Evolutionary conservation across 192 early-diverging fungal genomes (phyloP).

Genomic region (Coemansia sp.): DNA sequence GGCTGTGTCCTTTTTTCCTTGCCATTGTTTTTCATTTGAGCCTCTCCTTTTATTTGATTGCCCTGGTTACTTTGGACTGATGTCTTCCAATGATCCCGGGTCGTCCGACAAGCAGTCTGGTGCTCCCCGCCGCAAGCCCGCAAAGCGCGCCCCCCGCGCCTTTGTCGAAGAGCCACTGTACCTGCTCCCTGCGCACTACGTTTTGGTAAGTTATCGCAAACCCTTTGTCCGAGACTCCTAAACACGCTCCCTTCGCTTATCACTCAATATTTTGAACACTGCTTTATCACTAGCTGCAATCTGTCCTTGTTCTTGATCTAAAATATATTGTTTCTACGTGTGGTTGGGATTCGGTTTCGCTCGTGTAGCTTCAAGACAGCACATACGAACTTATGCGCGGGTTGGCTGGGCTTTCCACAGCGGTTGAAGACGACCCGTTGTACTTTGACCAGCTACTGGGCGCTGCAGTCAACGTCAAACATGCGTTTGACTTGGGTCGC

Average conservation of each 20-base stretch:
- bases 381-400: constrained; percentile 51
- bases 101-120: constrained; percentile 3
- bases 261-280: not conserved
- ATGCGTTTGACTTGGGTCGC: constrained; percentile 53
- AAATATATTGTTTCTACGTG: too few species aligned
- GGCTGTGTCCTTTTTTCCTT: not conserved
- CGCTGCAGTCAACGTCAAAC: constrained; percentile 53
- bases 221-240: not conserved
- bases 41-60: constrained; percentile 13
- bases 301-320: not conserved
- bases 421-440: constrained; percentile 49
- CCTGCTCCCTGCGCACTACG: constrained; percentile 40
- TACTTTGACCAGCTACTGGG: constrained; percentile 56
- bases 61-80: not conserved
- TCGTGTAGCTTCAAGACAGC: constrained; percentile 50
- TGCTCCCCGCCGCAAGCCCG: constrained; percentile 36
- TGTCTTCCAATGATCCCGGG: constrained; percentile 16
- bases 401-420: constrained; percentile 35
- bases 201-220: constrained; percentile 35
- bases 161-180: constrained; percentile 56
- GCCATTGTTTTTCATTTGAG: constrained; percentile 9
- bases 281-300: constrained; percentile 9
- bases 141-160: constrained; percentile 35
- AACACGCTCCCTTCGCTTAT: not conserved
- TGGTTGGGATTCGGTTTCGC: too few species aligned